These are phyloP conservation scores for Oryza officinalis DNA, from an alignment of 176 grass and related monocot genomes.

Conservation along the genomic window DNA sequence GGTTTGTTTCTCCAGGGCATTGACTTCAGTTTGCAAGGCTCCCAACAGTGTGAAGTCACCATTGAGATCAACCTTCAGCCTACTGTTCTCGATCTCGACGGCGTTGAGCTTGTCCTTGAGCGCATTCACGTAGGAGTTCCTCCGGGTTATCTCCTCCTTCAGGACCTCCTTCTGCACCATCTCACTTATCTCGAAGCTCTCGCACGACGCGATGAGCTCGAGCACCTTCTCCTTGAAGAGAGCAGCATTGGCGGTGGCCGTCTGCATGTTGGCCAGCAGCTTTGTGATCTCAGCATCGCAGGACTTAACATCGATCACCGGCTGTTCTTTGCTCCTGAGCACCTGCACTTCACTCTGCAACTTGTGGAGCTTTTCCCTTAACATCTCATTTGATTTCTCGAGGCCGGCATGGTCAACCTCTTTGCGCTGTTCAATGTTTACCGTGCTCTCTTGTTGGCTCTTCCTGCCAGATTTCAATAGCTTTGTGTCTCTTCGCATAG, in stretches of 20 bases:
- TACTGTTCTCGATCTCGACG: constrained; percentile 74
- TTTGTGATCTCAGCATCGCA: constrained; percentile 62
- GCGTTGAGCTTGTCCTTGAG: constrained; percentile 76
- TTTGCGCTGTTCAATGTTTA: constrained; percentile 45
- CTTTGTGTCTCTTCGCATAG: constrained; percentile 46
- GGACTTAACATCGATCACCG: constrained; percentile 61
- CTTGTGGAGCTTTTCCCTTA: constrained; percentile 50
- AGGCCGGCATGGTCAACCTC: constrained; percentile 53
- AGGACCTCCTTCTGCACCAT: constrained; percentile 81
- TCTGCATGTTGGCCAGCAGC: constrained; percentile 67
- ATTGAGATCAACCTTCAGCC: constrained; percentile 75
- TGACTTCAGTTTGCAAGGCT: constrained; percentile 67
- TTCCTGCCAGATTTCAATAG: constrained; percentile 57
- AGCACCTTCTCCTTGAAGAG: constrained; percentile 84
- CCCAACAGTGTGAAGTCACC: constrained; percentile 65
- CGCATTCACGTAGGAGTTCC: constrained; percentile 64
- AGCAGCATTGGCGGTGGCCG: constrained; percentile 65
- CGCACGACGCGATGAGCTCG: constrained; percentile 69
- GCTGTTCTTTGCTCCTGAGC: constrained; percentile 45
- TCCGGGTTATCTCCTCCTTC: constrained; percentile 73
- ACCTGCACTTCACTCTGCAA: constrained; percentile 49
- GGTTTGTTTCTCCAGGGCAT: constrained; percentile 67
- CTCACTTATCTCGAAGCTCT: constrained; percentile 81
- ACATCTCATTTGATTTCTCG: constrained; percentile 54
- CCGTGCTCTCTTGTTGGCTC: constrained; percentile 33